These are phyloP conservation scores for Hypholoma fasciculare DNA, from an alignment of 768 basidiomycete species.

Conservation along the genomic window DNA sequence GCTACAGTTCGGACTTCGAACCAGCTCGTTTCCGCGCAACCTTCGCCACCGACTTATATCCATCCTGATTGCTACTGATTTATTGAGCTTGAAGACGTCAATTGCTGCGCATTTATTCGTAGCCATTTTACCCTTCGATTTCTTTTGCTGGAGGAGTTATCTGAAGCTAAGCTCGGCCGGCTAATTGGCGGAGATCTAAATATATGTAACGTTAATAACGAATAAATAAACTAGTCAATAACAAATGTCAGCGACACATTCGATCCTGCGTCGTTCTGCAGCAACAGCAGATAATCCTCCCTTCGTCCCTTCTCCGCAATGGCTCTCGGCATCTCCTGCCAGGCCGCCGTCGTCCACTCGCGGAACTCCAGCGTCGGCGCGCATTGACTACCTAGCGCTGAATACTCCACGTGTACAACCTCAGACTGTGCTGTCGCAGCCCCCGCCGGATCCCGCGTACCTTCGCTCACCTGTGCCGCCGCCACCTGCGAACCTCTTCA, in stretches of 20 bases:
- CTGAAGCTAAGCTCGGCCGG: too few species aligned
- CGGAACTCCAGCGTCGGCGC: neutral
- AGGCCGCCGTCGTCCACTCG: neutral
- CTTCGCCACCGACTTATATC: neutral
- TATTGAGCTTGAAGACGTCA: neutral
- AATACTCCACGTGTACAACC: neutral
- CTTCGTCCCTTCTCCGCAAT: slow-evolving; percentile 20
- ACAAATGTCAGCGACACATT: neutral
- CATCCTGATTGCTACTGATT: neutral
- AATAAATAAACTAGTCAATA: neutral
- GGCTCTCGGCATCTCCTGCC: slow-evolving; percentile 15
- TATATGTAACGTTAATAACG: too few species aligned
- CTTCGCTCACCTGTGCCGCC: slow-evolving; percentile 19
- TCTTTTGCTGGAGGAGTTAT: too few species aligned
- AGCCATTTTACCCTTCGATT: neutral
- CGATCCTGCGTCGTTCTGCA: neutral
- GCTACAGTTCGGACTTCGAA: too few species aligned
- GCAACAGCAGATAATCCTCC: neutral
- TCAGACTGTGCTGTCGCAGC: neutral
- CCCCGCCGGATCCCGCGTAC: neutral
- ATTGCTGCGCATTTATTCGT: neutral
- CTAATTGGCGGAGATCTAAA: too few species aligned
- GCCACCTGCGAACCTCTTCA: slow-evolving; percentile 21
- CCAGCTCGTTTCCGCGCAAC: neutral
- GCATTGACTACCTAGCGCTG: neutral